Conservation (phyloP, 2,329 filamentous ascomycete species). For the Fusarium tuaranense region DNA sequence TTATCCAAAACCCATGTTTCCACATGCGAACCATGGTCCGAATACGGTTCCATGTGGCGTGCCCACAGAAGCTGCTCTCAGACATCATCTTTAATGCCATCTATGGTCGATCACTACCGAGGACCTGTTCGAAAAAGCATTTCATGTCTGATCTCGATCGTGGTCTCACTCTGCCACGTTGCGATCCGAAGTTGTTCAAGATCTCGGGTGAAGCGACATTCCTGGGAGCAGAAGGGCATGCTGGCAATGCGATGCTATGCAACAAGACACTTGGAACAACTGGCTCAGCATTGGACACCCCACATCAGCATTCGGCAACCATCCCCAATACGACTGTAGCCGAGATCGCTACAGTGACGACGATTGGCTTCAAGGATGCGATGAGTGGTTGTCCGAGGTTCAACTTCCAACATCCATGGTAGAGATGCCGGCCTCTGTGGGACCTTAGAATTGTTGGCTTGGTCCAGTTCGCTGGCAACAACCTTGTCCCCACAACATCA, state of each 20-base stretch:
- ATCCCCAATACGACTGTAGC: not conserved
- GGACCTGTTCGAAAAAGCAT: not conserved
- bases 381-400: not conserved
- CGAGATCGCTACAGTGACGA: not conserved
- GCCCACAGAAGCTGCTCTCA: not conserved
- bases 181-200: constrained; percentile 5
- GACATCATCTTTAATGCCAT: not conserved
- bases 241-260: constrained; percentile 14
- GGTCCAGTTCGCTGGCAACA: constrained; percentile 29
- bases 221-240: constrained; percentile 14
- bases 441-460: constrained; percentile 23
- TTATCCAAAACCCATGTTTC: not conserved
- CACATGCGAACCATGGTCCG: constrained; percentile 1
- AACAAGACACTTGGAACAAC: not conserved
- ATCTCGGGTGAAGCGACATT: constrained; percentile 27
- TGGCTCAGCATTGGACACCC: constrained; percentile 6
- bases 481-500: constrained; percentile 40
- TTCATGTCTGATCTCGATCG: constrained; percentile 4
- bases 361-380: not conserved
- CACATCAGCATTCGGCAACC: not conserved
- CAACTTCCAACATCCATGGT: not conserved
- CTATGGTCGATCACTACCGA: not conserved
- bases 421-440: constrained; percentile 23
- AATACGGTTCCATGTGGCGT: not conserved
- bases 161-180: constrained; percentile 8